Evolutionary conservation across 1,284 basidiomycete genomes (phyloP).

Genomic region (Porogramme epimiltina): DNA sequence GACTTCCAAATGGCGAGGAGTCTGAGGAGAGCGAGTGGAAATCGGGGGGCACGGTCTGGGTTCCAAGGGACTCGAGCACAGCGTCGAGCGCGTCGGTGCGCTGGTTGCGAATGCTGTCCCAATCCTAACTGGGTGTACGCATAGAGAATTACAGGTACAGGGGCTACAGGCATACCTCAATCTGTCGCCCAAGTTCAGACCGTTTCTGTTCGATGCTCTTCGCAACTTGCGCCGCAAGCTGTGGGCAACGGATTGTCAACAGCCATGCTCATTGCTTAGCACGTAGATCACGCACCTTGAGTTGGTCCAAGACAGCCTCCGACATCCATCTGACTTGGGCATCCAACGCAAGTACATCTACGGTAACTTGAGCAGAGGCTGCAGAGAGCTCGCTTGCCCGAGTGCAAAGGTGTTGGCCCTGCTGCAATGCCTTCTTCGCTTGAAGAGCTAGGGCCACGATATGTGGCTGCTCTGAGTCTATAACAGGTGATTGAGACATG

Average conservation of each 20-base stretch:
- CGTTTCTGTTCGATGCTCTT: slow-evolving; percentile 75
- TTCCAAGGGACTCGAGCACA: slow-evolving; percentile 69
- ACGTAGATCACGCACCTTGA: slow-evolving; percentile 60
- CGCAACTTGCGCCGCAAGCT: slow-evolving; percentile 73
- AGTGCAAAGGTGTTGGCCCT: slow-evolving; percentile 72
- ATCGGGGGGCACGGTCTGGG: slow-evolving; percentile 71
- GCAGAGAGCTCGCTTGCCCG: slow-evolving; percentile 61
- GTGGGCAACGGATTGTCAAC: slow-evolving; percentile 1
- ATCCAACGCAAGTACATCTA: slow-evolving; percentile 74
- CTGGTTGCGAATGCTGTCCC: slow-evolving; percentile 63
- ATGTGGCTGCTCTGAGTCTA: slow-evolving; percentile 34
- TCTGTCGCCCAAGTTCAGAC: slow-evolving; percentile 54
- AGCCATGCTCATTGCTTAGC: no score
- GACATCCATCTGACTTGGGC: slow-evolving; percentile 77
- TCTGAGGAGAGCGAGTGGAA: slow-evolving; percentile 64
- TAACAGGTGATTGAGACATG: slow-evolving; percentile 6
- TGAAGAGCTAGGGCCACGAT: slow-evolving; percentile 75
- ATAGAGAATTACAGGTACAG: not conserved
- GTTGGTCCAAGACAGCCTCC: slow-evolving; percentile 71
- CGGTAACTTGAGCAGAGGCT: slow-evolving; percentile 58
- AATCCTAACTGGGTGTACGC: slow-evolving; percentile 43
- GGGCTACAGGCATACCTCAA: slow-evolving; percentile 48
- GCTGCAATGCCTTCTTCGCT: slow-evolving; percentile 78
- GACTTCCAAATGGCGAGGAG: slow-evolving; percentile 76
- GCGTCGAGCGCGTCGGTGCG: slow-evolving; percentile 62